A percentile compares a stretch with the other conserved stretches of the same genome.
Conservation (phyloP, 495 filamentous ascomycete species). For the Hypoxylon subgilvum region DNA sequence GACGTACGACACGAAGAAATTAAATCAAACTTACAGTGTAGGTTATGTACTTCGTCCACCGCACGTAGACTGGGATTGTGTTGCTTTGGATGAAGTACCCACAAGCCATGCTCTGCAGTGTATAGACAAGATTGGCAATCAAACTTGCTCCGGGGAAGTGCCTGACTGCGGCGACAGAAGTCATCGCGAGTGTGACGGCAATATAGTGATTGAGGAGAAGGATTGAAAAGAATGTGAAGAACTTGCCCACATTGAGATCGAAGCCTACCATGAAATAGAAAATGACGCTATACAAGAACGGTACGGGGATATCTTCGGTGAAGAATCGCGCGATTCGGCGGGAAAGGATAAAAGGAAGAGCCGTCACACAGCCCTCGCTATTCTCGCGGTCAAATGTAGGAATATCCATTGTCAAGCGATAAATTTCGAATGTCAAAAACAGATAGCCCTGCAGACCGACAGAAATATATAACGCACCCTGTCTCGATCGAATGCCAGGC, state of each 20-base stretch:
- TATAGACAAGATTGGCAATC: constrained; percentile 72
- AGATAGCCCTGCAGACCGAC: constrained; percentile 74
- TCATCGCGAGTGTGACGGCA: constrained; percentile 64
- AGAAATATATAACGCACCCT: constrained; percentile 72
- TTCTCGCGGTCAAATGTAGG: constrained; percentile 75
- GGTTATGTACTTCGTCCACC: constrained; percentile 71
- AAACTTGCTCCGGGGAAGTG: constrained; percentile 63
- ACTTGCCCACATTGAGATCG: constrained; percentile 61
- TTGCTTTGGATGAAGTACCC: constrained; percentile 75
- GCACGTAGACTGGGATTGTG: constrained; percentile 73
- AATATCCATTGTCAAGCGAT: constrained; percentile 72
- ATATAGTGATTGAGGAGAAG: constrained; percentile 70
- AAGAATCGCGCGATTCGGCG: constrained; percentile 67
- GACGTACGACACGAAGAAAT: not conserved
- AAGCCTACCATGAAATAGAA: constrained; percentile 81
- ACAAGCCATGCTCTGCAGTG: constrained; percentile 71
- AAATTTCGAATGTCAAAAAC: constrained; percentile 74
- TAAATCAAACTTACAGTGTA: constrained; percentile 51
- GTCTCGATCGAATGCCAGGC: constrained; percentile 67
- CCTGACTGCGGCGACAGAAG: constrained; percentile 64
- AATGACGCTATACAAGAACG: constrained; percentile 68
- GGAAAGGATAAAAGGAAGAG: constrained; percentile 68
- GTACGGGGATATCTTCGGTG: constrained; percentile 72
- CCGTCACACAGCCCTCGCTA: constrained; percentile 71
- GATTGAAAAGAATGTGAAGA: constrained; percentile 71